Percentiles rank a stretch among this genome's conserved stretches.
These are phyloP conservation scores for Annulohypoxylon moriforme DNA, from an alignment of 495 filamentous ascomycete species.

Conservation along the genomic window DNA sequence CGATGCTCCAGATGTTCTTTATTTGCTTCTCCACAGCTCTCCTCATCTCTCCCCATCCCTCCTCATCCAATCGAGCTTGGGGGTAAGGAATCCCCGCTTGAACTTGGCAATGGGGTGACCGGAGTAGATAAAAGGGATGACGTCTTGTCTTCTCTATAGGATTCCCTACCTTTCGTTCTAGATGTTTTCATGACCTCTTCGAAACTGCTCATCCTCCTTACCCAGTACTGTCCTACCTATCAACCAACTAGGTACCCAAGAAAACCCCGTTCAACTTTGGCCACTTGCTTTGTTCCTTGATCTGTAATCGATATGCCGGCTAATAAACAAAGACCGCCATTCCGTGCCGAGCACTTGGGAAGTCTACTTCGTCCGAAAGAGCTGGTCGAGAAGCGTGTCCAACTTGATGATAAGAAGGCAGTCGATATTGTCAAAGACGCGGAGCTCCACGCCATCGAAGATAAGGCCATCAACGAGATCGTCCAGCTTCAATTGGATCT, in stretches of 20 bases:
- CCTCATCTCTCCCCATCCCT: background rate
- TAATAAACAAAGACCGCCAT: slow-evolving; percentile 70
- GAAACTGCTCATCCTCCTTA: background rate
- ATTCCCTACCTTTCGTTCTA: background rate
- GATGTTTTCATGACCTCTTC: background rate
- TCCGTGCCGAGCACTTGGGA: slow-evolving; percentile 78
- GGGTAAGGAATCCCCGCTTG: slow-evolving; percentile 26
- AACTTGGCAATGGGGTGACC: slow-evolving; percentile 31
- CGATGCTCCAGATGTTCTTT: slow-evolving; percentile 23
- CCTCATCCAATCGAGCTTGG: slow-evolving; percentile 21
- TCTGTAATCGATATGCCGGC: slow-evolving; percentile 28
- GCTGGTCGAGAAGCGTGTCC: slow-evolving; percentile 66
- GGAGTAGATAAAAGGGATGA: slow-evolving; percentile 41
- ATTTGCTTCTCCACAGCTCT: slow-evolving; percentile 18
- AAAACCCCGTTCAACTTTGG: background rate
- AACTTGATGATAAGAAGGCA: slow-evolving; percentile 56
- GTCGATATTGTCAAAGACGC: slow-evolving; percentile 48
- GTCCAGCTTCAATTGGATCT: slow-evolving; percentile 70
- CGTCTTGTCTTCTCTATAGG: slow-evolving; percentile 20
- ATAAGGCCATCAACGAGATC: slow-evolving; percentile 70
- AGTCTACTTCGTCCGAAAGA: slow-evolving; percentile 73
- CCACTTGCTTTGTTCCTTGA: background rate
- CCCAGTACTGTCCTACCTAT: slow-evolving; percentile 1
- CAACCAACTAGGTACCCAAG: background rate
- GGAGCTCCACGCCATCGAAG: slow-evolving; percentile 61